Evolutionary conservation across 2,329 filamentous ascomycete species (phyloP), one percentile per base, ranked within the genome.

Genomic region (Orbilia javanica): DNA sequence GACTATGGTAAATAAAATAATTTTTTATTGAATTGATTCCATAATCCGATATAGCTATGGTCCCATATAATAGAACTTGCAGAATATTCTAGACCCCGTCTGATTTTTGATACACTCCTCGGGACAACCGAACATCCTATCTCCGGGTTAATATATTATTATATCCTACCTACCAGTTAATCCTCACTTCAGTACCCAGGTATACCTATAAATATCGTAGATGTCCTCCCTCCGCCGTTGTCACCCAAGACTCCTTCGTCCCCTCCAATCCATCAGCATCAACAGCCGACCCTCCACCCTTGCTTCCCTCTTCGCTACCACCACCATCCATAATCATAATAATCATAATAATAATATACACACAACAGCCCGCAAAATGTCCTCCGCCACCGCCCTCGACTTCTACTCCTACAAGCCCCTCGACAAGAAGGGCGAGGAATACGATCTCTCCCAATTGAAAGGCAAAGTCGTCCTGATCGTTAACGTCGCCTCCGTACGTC

Each of bases 381-480:
- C 74, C 18, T 78, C 84, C 70, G 74, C 74, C 13, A 78, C 67
- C 7, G 34, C 62, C 36, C 74, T 78, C 34, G 67, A 53, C 36
- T 93, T 97, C 84, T 96, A 91, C 87, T 91, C 94, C 84, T 96
- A 96, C 86, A 93, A 91, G 86, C 90, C 92, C 80, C 89, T 92
- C 81, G 90, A 95, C 85, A 94, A 94, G 84, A 91, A 90, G 84
- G 94, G 93, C 84, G 83, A 89, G 70, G 88, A 92, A 81, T 91
- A 91, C 83, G 87, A 90, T 76, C 88, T 98, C 80, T 83, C 86
- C 81, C 85, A 90, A 79, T 92, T 93, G 86, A 90, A 93, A 84
- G 93, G 92, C 88, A 98, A 98, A 86, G 95, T 98, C 81, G 90
- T 98, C 82, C 91, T 99, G 79, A 88, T 97, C 82, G 94, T 99